Evolutionary conservation across 164 flowering plant genomes (phyloP).

Genomic region (Nymphaea thermarum): DNA sequence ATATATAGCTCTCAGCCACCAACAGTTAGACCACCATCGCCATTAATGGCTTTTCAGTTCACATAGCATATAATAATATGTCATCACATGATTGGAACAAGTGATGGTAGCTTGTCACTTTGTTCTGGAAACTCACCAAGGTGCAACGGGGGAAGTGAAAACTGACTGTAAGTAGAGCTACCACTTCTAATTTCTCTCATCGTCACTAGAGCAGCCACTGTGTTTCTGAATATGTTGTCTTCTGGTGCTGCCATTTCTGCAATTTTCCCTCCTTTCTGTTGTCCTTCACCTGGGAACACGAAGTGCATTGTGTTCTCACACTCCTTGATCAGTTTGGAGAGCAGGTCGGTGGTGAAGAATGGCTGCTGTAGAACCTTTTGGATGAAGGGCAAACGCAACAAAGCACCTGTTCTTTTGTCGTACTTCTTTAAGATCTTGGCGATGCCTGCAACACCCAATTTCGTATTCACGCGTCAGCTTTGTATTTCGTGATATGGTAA

Average conservation of each 20-base stretch:
- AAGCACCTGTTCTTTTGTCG: slow-evolving; percentile 68
- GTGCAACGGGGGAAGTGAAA: slow-evolving; percentile 72
- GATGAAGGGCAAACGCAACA: slow-evolving; percentile 60
- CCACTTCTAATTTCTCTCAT: slow-evolving; percentile 72
- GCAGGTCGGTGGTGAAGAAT: slow-evolving; percentile 54
- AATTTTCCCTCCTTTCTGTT: slow-evolving; percentile 1
- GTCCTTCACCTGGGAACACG: slow-evolving; percentile 22
- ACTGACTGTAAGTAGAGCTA: slow-evolving; percentile 65
- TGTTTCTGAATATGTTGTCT: slow-evolving; percentile 52
- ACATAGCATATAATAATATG: no score
- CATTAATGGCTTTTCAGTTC: no score
- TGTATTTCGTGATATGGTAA: neutral
- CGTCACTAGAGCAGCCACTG: slow-evolving; percentile 58
- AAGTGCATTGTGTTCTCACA: slow-evolving; percentile 56
- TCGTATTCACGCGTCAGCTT: neutral
- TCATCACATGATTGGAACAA: neutral
- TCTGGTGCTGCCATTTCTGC: slow-evolving; percentile 7
- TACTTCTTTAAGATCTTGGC: slow-evolving; percentile 87
- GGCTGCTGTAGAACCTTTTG: slow-evolving; percentile 69
- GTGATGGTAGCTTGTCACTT: neutral
- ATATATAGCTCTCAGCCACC: no score
- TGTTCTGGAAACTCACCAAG: slow-evolving; percentile 13
- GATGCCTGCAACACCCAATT: slow-evolving; percentile 33
- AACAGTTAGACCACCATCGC: no score
- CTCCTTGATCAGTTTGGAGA: slow-evolving; percentile 67